These are phyloP conservation scores for Chlorociboria aeruginascens DNA, from an alignment of 495 filamentous ascomycete species.

Conservation along the genomic window DNA sequence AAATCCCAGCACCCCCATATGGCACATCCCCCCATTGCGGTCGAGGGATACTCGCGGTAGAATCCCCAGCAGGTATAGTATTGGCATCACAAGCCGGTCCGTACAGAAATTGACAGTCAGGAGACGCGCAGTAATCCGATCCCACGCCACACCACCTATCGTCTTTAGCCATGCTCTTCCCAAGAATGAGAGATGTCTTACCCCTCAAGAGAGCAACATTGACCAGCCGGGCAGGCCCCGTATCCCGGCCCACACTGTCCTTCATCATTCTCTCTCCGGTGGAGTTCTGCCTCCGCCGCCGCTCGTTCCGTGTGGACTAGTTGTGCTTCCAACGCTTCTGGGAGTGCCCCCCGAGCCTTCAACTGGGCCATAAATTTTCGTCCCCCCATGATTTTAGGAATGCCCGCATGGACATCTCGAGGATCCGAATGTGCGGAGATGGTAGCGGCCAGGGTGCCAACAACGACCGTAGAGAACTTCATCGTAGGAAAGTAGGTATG, in stretches of 20 bases:
- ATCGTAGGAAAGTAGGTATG: too few species aligned
- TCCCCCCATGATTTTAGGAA: conserved; percentile 26
- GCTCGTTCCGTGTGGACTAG: background rate
- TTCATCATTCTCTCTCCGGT: conserved; percentile 7
- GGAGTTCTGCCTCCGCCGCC: background rate
- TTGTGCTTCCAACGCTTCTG: background rate
- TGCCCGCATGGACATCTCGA: conserved; percentile 17
- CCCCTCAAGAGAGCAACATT: conserved; percentile 57
- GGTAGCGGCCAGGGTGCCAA: conserved; percentile 18
- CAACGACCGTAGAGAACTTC: conserved; percentile 22
- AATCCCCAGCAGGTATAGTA: conserved; percentile 45
- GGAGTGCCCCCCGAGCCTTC: conserved; percentile 12
- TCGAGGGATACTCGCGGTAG: conserved; percentile 46
- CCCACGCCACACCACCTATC: conserved; percentile 48
- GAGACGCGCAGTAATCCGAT: conserved; percentile 50
- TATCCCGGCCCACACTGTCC: conserved; percentile 26
- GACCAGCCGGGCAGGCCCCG: conserved; percentile 39
- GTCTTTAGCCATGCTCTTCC: conserved; percentile 24
- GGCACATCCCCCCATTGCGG: conserved; percentile 43
- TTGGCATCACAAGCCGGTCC: conserved; percentile 57
- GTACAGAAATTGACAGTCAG: conserved; percentile 59
- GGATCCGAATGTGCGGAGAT: conserved; percentile 21
- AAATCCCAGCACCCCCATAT: conserved; percentile 53
- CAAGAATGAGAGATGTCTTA: conserved; percentile 10
- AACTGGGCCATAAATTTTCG: conserved; percentile 24